phyloP scores from a whole-genome alignment of 2,329 filamentous ascomycete genomes.

The Alternaria metachromatica region DNA sequence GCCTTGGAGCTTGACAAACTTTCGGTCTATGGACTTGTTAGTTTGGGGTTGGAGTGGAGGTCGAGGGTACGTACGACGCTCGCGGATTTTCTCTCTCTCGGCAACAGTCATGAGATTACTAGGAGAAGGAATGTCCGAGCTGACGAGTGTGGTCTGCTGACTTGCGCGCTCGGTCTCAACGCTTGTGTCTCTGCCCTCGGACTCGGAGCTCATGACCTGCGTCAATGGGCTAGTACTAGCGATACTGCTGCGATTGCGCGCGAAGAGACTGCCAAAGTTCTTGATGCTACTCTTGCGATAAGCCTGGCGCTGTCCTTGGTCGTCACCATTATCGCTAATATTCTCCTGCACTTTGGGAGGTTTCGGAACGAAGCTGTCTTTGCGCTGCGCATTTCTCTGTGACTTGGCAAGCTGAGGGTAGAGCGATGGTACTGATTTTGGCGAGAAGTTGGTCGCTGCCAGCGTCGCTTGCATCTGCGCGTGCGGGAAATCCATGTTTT shows the following conservation, averaged over 20 bases:
- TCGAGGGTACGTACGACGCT: background rate
- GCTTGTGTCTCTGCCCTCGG: background rate
- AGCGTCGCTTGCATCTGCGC: slow-evolving; percentile 2
- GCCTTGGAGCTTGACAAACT: background rate
- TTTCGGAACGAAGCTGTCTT: background rate
- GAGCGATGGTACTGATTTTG: background rate
- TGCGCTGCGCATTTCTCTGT: background rate
- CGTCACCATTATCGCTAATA: background rate
- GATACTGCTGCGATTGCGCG: background rate
- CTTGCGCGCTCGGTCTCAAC: background rate
- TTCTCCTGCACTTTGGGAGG: background rate
- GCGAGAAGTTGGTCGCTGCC: slow-evolving; percentile 5
- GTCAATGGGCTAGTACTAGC: background rate
- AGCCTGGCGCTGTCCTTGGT: background rate
- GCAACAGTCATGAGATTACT: background rate
- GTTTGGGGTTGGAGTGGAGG: background rate
- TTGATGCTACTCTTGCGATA: background rate
- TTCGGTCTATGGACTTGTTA: background rate
- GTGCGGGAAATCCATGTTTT: slow-evolving; percentile 12
- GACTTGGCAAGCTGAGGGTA: background rate
- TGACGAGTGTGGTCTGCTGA: background rate
- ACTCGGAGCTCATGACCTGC: background rate
- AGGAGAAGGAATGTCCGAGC: background rate
- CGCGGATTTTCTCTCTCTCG: background rate
- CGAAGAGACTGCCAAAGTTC: slow-evolving; percentile 4